Conservation (phyloP, 306 rosid genomes). For the Fragaria vesca region DNA sequence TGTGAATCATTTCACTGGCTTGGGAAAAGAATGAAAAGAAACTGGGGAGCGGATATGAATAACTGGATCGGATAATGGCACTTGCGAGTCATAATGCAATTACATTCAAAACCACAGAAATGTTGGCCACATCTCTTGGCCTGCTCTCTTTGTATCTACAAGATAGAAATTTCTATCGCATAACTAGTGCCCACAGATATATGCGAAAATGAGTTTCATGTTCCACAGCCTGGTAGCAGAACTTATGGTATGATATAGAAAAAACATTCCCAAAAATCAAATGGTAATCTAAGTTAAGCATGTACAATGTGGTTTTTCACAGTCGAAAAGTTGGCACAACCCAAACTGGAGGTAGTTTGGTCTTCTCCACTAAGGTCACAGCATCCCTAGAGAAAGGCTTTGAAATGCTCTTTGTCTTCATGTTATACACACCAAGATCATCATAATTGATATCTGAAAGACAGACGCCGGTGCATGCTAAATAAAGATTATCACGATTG, state of each 20-base stretch:
- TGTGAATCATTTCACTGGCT: not conserved
- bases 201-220: not conserved
- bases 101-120: not conserved
- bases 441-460: not conserved
- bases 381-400: not conserved
- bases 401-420: not conserved
- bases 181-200: too few relatives aligned
- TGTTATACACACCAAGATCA: not conserved
- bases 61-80: not conserved
- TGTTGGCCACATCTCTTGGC: too few relatives aligned
- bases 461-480: too few relatives aligned
- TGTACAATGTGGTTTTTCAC: not conserved
- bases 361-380: not conserved
- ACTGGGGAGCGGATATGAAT: not conserved
- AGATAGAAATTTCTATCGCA: too few relatives aligned
- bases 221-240: not conserved
- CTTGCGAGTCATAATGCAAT: not conserved
- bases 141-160: too few relatives aligned
- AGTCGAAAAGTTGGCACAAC: not conserved
- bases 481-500: not conserved
- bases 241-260: not conserved
- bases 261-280: not conserved
- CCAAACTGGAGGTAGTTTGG: not conserved
- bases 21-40: not conserved
- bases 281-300: not conserved